These are phyloP conservation scores for Penicillium canariense DNA, from an alignment of 495 filamentous ascomycete species.

Conservation along the genomic window DNA sequence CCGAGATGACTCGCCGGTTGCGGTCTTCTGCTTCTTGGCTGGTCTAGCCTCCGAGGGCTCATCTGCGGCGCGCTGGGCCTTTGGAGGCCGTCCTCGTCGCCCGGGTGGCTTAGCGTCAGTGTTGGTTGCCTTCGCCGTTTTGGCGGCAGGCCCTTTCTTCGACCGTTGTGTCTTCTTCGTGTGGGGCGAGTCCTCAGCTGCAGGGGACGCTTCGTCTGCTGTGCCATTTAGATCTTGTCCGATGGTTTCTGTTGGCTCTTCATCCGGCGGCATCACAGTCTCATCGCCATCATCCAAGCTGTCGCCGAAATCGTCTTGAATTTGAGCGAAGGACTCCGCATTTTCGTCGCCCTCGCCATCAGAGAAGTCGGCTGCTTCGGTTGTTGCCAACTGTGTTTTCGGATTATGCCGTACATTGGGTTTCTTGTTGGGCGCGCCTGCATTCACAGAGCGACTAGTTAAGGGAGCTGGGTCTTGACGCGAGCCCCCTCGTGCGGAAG, in stretches of 20 bases:
- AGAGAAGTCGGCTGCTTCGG: conserved; percentile 29
- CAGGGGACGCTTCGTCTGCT: conserved; percentile 49
- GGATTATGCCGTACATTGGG: conserved; percentile 28
- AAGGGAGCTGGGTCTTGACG: conserved; percentile 36
- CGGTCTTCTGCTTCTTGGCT: conserved; percentile 36
- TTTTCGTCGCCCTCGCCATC: conserved; percentile 43
- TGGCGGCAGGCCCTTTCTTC: conserved; percentile 15
- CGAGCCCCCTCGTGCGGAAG: conserved; percentile 17
- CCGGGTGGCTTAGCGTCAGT: conserved; percentile 21
- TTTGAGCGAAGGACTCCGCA: conserved; percentile 25
- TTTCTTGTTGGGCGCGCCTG: conserved; percentile 36
- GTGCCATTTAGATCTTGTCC: conserved; percentile 55
- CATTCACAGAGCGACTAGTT: conserved; percentile 38
- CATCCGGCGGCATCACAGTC: conserved; percentile 18
- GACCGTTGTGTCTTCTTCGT: conserved; percentile 13
- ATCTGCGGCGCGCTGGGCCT: conserved; percentile 16
- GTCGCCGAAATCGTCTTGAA: conserved; percentile 29
- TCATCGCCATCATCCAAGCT: conserved; percentile 30
- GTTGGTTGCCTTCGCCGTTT: conserved; percentile 12
- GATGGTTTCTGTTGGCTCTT: conserved; percentile 38
- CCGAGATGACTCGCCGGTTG: conserved; percentile 7
- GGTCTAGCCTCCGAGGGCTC: conserved; percentile 28
- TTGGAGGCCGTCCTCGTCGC: conserved; percentile 37
- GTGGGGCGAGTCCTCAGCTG: conserved; percentile 1
- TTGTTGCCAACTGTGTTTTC: conserved; percentile 2